Evolutionary conservation across 148 eudicot genomes (phyloP).

Genomic region (Heliamphora exappendiculata): DNA sequence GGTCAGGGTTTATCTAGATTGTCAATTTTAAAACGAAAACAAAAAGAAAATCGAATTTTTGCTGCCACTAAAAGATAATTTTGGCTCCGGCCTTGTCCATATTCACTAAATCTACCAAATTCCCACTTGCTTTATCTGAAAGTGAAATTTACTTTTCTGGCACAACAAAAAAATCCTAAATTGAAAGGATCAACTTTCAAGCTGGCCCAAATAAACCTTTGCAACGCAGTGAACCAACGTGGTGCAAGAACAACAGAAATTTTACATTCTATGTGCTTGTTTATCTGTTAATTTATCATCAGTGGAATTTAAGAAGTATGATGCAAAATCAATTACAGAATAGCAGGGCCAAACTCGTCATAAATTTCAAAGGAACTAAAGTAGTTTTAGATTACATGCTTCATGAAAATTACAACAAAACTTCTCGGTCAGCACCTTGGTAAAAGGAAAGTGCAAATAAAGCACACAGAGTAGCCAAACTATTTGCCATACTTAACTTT

Average conservation of each 20-base stretch:
- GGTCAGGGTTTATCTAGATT: too few relatives aligned
- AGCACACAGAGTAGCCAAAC: background rate
- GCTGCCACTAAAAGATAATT: too few relatives aligned
- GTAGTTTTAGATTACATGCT: background rate
- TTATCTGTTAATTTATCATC: background rate
- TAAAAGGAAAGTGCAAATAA: background rate
- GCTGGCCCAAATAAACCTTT: background rate
- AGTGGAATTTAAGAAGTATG: background rate
- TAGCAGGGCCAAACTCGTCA: background rate
- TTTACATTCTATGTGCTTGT: background rate
- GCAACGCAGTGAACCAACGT: background rate
- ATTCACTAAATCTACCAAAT: conserved; percentile 6
- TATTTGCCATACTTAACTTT: background rate
- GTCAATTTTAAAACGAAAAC: too few relatives aligned
- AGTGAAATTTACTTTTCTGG: background rate
- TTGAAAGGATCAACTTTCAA: background rate
- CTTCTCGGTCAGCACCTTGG: background rate
- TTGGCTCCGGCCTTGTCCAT: too few relatives aligned
- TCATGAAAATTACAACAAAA: background rate
- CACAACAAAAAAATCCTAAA: background rate
- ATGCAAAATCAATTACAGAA: background rate
- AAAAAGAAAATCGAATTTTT: too few relatives aligned
- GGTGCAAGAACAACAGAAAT: background rate
- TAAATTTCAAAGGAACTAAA: background rate
- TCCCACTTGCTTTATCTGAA: background rate